Conservation (phyloP, 768 basidiomycete genomes). For the Crepidotus variabilis region DNA sequence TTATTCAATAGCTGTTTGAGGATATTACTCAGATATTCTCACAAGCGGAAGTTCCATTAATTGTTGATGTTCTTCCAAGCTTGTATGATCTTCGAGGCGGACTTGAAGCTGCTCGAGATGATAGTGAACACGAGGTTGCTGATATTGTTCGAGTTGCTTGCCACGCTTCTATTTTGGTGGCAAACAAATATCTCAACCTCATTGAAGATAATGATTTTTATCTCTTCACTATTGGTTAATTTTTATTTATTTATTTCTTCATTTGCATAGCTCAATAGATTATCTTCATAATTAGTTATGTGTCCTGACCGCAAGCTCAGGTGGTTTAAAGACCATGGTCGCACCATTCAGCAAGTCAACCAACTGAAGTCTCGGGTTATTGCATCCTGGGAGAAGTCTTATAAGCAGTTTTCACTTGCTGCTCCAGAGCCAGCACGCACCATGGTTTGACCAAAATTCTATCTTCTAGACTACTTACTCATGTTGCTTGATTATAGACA, state of each 20-base stretch:
- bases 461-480: background rate
- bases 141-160: constrained; percentile 15
- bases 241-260: constrained; percentile 12
- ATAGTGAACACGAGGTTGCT: constrained; percentile 10
- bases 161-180: constrained; percentile 15
- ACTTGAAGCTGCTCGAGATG: constrained; percentile 14
- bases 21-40: constrained; percentile 22
- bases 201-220: constrained; percentile 14
- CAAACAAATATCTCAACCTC: constrained; percentile 13
- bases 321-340: constrained; percentile 14
- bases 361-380: constrained; percentile 9
- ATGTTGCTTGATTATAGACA: background rate
- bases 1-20: constrained; percentile 19
- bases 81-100: constrained; percentile 9
- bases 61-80: constrained; percentile 12
- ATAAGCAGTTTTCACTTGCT: background rate
- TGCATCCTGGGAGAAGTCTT: constrained; percentile 5
- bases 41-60: constrained; percentile 14
- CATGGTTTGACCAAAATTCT: background rate
- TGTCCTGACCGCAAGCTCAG: constrained; percentile 18
- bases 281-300: constrained; percentile 12
- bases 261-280: constrained; percentile 2
- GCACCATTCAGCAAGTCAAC: background rate
- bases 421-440: background rate
- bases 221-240: constrained; percentile 15